Base-by-base conservation (phyloP, 495 filamentous ascomycete species). In the Podospora comata region DNA sequence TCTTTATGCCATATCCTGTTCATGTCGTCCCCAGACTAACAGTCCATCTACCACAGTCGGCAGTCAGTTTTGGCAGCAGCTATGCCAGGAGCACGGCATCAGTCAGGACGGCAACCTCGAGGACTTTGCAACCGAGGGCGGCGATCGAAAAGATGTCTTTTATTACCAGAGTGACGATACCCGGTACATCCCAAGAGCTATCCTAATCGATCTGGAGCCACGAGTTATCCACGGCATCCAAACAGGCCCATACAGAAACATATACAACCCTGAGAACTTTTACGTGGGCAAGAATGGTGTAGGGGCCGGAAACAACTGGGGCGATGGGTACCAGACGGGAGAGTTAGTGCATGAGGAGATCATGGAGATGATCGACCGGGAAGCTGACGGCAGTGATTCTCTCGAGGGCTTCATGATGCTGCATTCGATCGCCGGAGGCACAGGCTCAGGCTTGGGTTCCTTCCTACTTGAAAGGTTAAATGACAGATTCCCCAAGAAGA, bases 151-250 rank as follows among this genome's bases (percentile, higher is more conserved):
- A 78, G 95, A 99, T 79, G 95, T 98, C 62, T 99, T 99, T 81
- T 99, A 97, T 86, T 99, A 99, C 79, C 95, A 98, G 84, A 92
- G 90, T 66, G 95, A 99, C 79, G 95, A 99, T 78, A 99, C 95
- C 60, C 87, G 95, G 80, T 99, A 99, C 80, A 97, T 99, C 74
- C 95, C 95, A 27, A 88, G 95, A 77, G 94, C 95, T 27, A 98
- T 99, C 71, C 83, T 99, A 32, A 89, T 99, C 62, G 95, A 99
- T 77, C 82, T 99, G 65, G 95, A 99, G 79, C 95, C 96, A 28
- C 84, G 95, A 62, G 93, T 99, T 58, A 92, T 99, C 72, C 89
- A 97, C 75, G 80, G 86, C 57, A 98, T 99, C 72, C 95, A 97
- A 82, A 88, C 90, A 53, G 93, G 95, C 13, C 88, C 92, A 1